A percentile compares a stretch with the other conserved stretches of the same genome.
These are phyloP conservation scores for Triticum dicoccoides DNA, from an alignment of 176 grass and related monocot genomes.

Conservation along the genomic window DNA sequence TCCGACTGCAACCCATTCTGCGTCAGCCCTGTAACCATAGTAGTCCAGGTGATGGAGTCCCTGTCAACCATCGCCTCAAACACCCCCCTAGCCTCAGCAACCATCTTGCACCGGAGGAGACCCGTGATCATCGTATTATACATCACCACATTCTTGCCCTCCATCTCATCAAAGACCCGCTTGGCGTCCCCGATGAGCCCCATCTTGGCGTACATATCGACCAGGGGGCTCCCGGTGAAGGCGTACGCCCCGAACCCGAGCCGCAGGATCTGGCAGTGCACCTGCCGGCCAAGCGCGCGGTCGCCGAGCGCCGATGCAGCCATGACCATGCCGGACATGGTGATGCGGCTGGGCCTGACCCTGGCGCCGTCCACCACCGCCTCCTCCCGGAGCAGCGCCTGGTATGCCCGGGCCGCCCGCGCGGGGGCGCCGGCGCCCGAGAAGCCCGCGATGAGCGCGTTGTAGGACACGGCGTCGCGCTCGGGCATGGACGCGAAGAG, in stretches of 20 bases:
- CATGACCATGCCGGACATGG: conserved; percentile 53
- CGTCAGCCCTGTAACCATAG: conserved; percentile 57
- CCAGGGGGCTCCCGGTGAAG: conserved; percentile 48
- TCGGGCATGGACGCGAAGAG: conserved; percentile 43
- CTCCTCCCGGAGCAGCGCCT: conserved; percentile 25
- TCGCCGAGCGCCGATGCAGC: conserved; percentile 21
- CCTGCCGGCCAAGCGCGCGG: conserved; percentile 36
- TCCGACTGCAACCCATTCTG: conserved; percentile 46
- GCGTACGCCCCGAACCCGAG: conserved; percentile 44
- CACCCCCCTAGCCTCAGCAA: conserved; percentile 23
- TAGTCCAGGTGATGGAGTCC: conserved; percentile 63
- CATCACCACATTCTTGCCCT: conserved; percentile 48
- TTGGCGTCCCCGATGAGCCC: conserved; percentile 36
- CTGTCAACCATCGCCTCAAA: conserved; percentile 42
- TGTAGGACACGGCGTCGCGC: conserved; percentile 51
- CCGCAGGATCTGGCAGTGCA: conserved; percentile 53
- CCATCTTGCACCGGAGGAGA: conserved; percentile 49
- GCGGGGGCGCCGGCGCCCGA: background rate
- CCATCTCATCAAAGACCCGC: conserved; percentile 39
- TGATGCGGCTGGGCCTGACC: conserved; percentile 43
- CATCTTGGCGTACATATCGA: conserved; percentile 65
- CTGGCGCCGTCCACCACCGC: background rate
- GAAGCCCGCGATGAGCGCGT: conserved; percentile 49
- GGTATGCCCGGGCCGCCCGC: conserved; percentile 19
- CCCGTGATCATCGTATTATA: conserved; percentile 57